Conservation (phyloP, 352 stramenopile genomes). For the Pythium volutum region DNA sequence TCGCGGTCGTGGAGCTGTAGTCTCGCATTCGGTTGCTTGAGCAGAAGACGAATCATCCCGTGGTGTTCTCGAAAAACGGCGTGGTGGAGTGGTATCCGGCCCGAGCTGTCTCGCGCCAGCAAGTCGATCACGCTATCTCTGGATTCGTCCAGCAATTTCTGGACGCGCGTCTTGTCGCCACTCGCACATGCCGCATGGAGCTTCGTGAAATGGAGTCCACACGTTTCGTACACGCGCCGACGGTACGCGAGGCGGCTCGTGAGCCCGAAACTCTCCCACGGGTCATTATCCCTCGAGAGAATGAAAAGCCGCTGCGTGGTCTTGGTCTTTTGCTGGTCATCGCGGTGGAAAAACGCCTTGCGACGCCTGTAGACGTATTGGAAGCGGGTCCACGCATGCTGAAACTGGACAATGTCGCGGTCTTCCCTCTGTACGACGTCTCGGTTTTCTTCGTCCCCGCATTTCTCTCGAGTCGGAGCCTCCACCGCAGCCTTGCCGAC, state of each 20-base stretch:
- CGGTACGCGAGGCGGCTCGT: constrained; percentile 18
- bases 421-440: background rate
- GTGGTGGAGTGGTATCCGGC: constrained; percentile 50
- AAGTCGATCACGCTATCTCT: constrained; percentile 8
- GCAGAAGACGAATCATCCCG: constrained; percentile 29
- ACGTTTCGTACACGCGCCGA: constrained; percentile 35
- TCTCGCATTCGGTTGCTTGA: constrained; percentile 33
- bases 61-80: constrained; percentile 41
- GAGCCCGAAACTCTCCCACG: constrained; percentile 43
- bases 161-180: constrained; percentile 24
- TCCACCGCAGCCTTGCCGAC: background rate
- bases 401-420: background rate
- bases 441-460: background rate
- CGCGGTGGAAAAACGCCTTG: background rate
- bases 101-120: constrained; percentile 35
- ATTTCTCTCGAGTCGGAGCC: background rate
- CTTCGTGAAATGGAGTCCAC: constrained; percentile 26
- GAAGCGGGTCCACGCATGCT: constrained; percentile 6
- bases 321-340: constrained; percentile 1
- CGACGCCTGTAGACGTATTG: constrained; percentile 5
- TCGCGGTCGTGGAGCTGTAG: constrained; percentile 43
- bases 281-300: constrained; percentile 12
- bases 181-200: constrained; percentile 34
- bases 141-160: constrained; percentile 18
- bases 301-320: constrained; percentile 10